Evolutionary conservation across 257 asterid genomes (phyloP), one percentile per base, ranked within the genome.

Genomic region (Henckelia pumila): DNA sequence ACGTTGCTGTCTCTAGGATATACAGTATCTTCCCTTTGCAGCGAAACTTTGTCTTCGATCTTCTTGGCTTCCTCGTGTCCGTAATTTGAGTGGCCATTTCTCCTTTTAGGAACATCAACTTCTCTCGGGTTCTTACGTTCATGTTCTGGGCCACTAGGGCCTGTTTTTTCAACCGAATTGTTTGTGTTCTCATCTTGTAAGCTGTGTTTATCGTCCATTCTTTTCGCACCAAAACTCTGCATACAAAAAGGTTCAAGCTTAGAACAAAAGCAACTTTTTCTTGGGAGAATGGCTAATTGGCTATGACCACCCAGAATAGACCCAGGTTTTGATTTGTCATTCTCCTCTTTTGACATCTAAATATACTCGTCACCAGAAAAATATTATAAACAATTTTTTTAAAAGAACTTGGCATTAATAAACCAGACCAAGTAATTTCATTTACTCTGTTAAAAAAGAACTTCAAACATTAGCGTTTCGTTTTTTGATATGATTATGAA

Each of bases 221-320:
- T 65, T 62, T 69, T 75, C 73, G 67, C 67, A 21, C 61, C 57
- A 35, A 57, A 4, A 13, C 67, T 80, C 92, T 83, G 92, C 83
- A 64, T 7, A 8, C 1, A 7, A 66, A 60, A 21, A 40, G 32
- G 44, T 47, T 3, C 21, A 17, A 28, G 6, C 26, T 29, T 68
- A 57, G 37, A n/a, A n/a, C n/a, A n/a, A n/a, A n/a, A n/a, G n/a
- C n/a, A n/a, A n/a, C n/a, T n/a, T n/a, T n/a, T n/a, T n/a, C n/a
- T n/a, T n/a, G n/a, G n/a, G 26, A 25, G 26, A 25, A 25, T 25
- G 26, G 1, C 3, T 25, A 25, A 1, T 1, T 1, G 3, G 2
- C 1, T 25, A 3, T 1, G 3, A 25, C 1, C 3, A 25, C 26
- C 1, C 26, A 25, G 26, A 25, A 25, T 25, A 25, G 26, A 1